A percentile compares a stretch with the other conserved stretches of the same genome.
These are phyloP conservation scores for Filosporella fistucella DNA, from an alignment of 495 filamentous ascomycete genomes.

Conservation along the genomic window DNA sequence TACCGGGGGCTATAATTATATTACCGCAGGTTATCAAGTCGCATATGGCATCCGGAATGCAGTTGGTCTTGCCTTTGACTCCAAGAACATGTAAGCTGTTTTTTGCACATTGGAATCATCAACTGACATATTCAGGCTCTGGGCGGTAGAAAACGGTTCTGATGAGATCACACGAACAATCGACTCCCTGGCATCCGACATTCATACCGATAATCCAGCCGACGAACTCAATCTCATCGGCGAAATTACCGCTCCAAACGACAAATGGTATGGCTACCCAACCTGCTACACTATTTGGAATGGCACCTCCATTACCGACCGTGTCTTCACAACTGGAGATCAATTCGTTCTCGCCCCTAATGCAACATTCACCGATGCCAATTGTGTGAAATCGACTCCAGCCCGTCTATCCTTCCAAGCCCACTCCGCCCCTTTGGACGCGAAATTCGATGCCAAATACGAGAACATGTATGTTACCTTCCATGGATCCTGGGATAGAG, in stretches of 20 bases:
- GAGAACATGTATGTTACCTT: slow-evolving; percentile 2
- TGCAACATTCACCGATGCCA: not conserved
- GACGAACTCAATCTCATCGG: not conserved
- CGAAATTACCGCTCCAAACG: not conserved
- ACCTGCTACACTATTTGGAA: not conserved
- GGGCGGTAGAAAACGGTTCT: not conserved
- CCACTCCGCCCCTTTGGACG: not conserved
- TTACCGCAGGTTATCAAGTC: not conserved
- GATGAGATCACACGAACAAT: not conserved
- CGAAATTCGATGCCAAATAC: not conserved
- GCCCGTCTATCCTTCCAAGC: not conserved
- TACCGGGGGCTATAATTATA: not conserved
- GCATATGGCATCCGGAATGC: not conserved
- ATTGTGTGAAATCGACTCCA: not conserved
- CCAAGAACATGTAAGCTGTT: slow-evolving; percentile 2
- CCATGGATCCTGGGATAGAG: not conserved
- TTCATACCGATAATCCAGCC: not conserved
- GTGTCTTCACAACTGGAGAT: not conserved
- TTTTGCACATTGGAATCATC: not conserved
- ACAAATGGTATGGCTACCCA: not conserved
- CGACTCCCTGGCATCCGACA: not conserved
- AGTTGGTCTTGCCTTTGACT: not conserved
- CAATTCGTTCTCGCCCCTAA: no score
- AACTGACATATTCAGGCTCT: not conserved
- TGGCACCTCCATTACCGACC: not conserved